A percentile compares a stretch with the other conserved stretches of the same genome.
These are phyloP conservation scores for Exophiala calicioides DNA, from an alignment of 2,329 filamentous ascomycete species.

Conservation along the genomic window DNA sequence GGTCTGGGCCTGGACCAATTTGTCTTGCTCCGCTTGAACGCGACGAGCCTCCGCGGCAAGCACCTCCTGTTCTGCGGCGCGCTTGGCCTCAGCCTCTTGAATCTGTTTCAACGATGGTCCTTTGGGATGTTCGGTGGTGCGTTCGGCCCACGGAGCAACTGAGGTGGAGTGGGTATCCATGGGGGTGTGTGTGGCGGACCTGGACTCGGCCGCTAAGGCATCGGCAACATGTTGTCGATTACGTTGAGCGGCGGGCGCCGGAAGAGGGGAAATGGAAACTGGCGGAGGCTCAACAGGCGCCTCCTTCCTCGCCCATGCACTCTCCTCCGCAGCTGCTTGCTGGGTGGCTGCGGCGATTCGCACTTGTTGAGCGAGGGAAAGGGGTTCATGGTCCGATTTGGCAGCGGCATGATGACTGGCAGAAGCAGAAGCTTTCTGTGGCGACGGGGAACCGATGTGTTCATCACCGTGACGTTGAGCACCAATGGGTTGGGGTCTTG, in stretches of 20 bases:
- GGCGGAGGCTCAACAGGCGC: conserved; percentile 65
- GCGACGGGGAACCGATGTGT: conserved; percentile 25
- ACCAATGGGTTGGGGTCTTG: conserved; percentile 44
- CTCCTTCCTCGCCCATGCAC: conserved; percentile 59
- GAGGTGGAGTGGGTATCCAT: conserved; percentile 67
- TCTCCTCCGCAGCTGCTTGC: conserved; percentile 27
- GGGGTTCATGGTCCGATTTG: conserved; percentile 46
- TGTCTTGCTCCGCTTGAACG: conserved; percentile 74
- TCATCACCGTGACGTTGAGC: conserved; percentile 35
- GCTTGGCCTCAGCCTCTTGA: conserved; percentile 90
- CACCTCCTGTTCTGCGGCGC: conserved; percentile 86
- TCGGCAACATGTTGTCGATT: conserved; percentile 82
- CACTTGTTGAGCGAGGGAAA: conserved; percentile 81
- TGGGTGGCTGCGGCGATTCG: conserved; percentile 64
- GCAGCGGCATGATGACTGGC: conserved; percentile 17
- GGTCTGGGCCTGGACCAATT: conserved; percentile 58
- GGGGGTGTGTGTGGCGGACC: conserved; percentile 77
- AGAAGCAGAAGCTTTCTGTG: conserved; percentile 18
- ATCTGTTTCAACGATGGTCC: conserved; percentile 95
- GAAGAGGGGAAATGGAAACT: conserved; percentile 76
- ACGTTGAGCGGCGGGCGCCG: conserved; percentile 84
- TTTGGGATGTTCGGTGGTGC: conserved; percentile 70
- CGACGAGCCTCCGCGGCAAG: conserved; percentile 74
- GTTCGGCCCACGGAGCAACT: conserved; percentile 92
- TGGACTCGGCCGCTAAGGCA: conserved; percentile 61